A percentile compares a stretch with the other conserved stretches of the same genome.
Conservation (phyloP, 2,329 filamentous ascomycete species). For the Aspergillus persii region DNA sequence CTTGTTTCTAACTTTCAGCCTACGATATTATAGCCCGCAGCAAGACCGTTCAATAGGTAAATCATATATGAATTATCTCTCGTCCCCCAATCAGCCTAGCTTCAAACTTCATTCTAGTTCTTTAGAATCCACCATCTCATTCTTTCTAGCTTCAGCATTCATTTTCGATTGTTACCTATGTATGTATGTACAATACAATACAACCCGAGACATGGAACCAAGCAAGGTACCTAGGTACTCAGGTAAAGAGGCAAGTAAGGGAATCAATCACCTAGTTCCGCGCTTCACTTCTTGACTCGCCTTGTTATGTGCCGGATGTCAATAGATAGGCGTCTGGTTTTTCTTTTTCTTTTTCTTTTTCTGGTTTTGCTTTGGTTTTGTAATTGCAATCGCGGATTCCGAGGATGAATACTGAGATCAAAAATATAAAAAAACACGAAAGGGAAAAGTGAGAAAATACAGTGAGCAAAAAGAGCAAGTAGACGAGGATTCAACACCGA, state of each 20-base stretch:
- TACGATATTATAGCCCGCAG: too few relatives aligned
- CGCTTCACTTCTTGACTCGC: neutral
- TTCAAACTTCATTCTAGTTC: too few relatives aligned
- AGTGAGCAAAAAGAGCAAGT: neutral
- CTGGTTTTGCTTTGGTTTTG: too few relatives aligned
- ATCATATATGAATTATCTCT: too few relatives aligned
- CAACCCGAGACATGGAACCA: conserved; percentile 5
- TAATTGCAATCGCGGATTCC: conserved; percentile 7
- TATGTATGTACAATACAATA: conserved; percentile 20
- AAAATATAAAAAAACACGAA: neutral
- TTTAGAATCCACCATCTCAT: too few relatives aligned
- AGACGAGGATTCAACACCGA: neutral
- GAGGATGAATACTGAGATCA: conserved; percentile 3
- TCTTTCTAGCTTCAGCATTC: neutral
- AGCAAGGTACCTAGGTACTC: neutral
- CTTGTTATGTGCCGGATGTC: conserved; percentile 7
- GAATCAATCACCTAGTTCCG: neutral
- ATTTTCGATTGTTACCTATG: conserved; percentile 8
- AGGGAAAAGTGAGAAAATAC: conserved; percentile 1
- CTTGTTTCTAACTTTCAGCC: too few relatives aligned
- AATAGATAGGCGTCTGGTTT: neutral
- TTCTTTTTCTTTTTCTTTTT: neutral
- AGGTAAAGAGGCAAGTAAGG: neutral
- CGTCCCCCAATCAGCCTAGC: too few relatives aligned
- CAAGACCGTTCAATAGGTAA: too few relatives aligned